A percentile compares a stretch with the other conserved stretches of the same genome.
Conservation (phyloP, 75 land plant genomes). For the Pseudotsuga menziesii region DNA sequence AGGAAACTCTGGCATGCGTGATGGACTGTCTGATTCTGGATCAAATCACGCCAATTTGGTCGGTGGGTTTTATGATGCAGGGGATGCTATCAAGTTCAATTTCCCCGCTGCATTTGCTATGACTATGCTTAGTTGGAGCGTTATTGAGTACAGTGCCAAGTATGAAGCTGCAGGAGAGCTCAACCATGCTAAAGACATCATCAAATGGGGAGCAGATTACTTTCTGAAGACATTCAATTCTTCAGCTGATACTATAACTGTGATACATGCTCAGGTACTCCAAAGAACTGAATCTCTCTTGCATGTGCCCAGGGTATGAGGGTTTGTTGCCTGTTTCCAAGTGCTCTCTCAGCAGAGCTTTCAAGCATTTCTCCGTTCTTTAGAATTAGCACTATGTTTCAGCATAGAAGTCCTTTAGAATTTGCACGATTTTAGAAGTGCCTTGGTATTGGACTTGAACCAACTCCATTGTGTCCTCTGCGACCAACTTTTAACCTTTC, state of each 20-base stretch:
- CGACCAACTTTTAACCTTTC: not conserved
- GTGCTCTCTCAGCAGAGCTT: not conserved
- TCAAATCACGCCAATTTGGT: conserved; percentile 34
- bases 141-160: conserved; percentile 87
- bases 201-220: conserved; percentile 95
- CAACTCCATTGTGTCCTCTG: not conserved
- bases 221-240: conserved; percentile 85
- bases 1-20: conserved; percentile 60
- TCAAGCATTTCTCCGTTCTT: not conserved
- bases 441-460: not conserved
- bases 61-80: conserved; percentile 94
- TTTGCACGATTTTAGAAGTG: not conserved
- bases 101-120: conserved; percentile 81
- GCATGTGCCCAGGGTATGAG: not conserved
- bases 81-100: conserved; percentile 91
- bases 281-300: not conserved
- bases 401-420: not conserved
- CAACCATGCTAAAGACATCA: conserved; percentile 68
- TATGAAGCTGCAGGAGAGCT: conserved; percentile 86
- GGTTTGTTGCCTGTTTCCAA: not conserved
- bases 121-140: conserved; percentile 98
- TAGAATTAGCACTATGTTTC: not conserved
- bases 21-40: conserved; percentile 40
- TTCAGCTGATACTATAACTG: conserved; percentile 55
- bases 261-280: conserved; percentile 56